Evolutionary conservation across 1,139 yeast species (phyloP), one percentile per base, ranked within the genome.

Genomic region (Hyphopichia fennica): DNA sequence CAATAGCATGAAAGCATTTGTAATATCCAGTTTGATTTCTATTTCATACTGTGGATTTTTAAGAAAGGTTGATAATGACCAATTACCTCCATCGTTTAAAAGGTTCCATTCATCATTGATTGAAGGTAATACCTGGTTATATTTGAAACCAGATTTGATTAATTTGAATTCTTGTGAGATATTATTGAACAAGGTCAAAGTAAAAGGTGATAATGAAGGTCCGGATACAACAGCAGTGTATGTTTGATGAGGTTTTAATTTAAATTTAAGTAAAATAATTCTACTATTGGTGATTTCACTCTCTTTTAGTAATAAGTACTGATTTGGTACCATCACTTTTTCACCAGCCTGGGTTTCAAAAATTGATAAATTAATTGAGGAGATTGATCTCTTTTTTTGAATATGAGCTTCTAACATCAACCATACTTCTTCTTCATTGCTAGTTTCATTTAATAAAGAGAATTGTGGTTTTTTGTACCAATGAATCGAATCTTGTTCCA

Each of bases 31-130:
- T 14, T 41, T 35, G 41, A 63, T 52, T 45, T 54, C 51, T 57
- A 65, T 40, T 35, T 66, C 63, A 52, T 68, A 85, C 49, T 86
- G 89, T 0, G 96, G 95, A 50, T 87, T 87, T 32, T 66, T 58
- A 29, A 77, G 63, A 51, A 73, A 87, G 1, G 77, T 62, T 2
- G 78, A 64, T 35, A 67, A 49, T 0, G 76, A 52, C 79, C 82
- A 78, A 48, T 73, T 77, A 0, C 93, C 91, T 2, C 88, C 90
- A 35, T 73, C 62, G 14, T 62, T 61, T 2, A 60, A 60, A 1
- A 57, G 52, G 13, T 62, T 64, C 91, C 93, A 85, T 25, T 58
- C 62, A 10, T 75, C 84, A 0, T 59, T 54, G 1, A 60, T 38
- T 0, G 62, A 42, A 2, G 62, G 57, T 1, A 51, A 46, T 1